phyloP scores from a whole-genome alignment of 495 filamentous ascomycete genomes.

The Lasiosphaeria hispida region DNA sequence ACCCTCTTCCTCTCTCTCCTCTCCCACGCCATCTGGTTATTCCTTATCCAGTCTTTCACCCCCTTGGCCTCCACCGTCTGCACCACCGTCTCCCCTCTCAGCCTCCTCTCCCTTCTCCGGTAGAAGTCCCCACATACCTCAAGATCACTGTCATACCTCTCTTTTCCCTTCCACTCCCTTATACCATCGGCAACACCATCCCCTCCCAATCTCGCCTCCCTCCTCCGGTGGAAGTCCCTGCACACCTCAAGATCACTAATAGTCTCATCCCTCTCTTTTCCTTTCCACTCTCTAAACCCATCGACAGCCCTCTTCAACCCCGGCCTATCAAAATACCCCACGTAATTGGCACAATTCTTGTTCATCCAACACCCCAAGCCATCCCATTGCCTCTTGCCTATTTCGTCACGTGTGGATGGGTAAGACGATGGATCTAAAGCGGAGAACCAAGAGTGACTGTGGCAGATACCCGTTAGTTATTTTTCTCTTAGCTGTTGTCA shows the following conservation, averaged over 20 bases:
- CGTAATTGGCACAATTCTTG: constrained; percentile 9
- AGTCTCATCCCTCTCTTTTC: constrained; percentile 4
- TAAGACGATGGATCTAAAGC: constrained; percentile 8
- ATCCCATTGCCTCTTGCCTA: constrained; percentile 4
- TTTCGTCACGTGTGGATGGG: constrained; percentile 7
- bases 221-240: constrained; percentile 6
- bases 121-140: too few species aligned
- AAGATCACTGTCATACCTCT: neutral
- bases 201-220: constrained; percentile 1
- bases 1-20: constrained; percentile 6
- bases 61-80: constrained; percentile 3
- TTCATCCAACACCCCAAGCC: constrained; percentile 7
- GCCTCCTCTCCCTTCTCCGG: too few species aligned
- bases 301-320: constrained; percentile 9
- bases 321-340: constrained; percentile 3
- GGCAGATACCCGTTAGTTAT: constrained; percentile 3
- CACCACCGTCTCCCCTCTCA: constrained; percentile 5
- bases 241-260: constrained; percentile 6
- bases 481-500: constrained; percentile 1
- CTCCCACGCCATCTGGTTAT: constrained; percentile 7
- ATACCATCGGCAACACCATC: neutral
- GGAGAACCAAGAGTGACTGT: constrained; percentile 10
- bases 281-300: constrained; percentile 2
- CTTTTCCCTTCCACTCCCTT: constrained; percentile 1
- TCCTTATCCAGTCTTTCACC: constrained; percentile 5